phyloP scores from a whole-genome alignment of 495 filamentous ascomycete genomes.

The Daldinia decipiens region DNA sequence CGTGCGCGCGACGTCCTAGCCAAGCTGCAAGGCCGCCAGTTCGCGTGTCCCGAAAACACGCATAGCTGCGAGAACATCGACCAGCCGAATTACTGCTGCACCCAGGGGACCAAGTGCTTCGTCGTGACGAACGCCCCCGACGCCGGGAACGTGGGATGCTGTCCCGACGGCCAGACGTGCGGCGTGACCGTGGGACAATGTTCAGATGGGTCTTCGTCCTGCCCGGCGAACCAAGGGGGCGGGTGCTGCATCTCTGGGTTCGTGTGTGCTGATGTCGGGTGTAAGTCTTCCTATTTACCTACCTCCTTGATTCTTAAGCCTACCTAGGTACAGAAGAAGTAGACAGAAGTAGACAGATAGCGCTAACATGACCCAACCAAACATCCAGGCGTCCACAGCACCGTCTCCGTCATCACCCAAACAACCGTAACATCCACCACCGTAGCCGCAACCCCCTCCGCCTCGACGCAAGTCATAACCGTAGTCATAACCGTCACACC shows the following conservation, averaged over 20 bases:
- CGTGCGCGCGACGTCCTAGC: constrained; percentile 52
- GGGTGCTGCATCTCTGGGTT: constrained; percentile 90
- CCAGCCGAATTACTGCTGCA: constrained; percentile 81
- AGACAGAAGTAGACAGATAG: not conserved
- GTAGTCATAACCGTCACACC: constrained; percentile 51
- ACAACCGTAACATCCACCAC: constrained; percentile 49
- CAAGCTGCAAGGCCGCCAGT: constrained; percentile 62
- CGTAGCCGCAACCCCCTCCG: constrained; percentile 35
- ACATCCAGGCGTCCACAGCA: constrained; percentile 46
- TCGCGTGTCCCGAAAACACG: constrained; percentile 79
- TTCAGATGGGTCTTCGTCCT: constrained; percentile 70
- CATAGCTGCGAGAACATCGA: constrained; percentile 72
- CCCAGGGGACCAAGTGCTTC: constrained; percentile 69
- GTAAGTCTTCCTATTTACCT: constrained; percentile 60
- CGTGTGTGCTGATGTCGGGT: constrained; percentile 81
- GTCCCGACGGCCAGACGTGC: constrained; percentile 76
- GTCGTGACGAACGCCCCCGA: constrained; percentile 69
- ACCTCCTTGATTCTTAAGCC: not conserved
- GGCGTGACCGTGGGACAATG: constrained; percentile 72
- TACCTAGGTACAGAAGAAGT: not conserved
- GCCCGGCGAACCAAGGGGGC: constrained; percentile 74
- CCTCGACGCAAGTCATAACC: constrained; percentile 51
- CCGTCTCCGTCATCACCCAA: constrained; percentile 59
- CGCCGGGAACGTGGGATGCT: constrained; percentile 86
- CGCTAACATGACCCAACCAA: constrained; percentile 13